Base-by-base conservation (phyloP, 2,329 filamentous ascomycete genomes). In the Xylaria sp. region DNA sequence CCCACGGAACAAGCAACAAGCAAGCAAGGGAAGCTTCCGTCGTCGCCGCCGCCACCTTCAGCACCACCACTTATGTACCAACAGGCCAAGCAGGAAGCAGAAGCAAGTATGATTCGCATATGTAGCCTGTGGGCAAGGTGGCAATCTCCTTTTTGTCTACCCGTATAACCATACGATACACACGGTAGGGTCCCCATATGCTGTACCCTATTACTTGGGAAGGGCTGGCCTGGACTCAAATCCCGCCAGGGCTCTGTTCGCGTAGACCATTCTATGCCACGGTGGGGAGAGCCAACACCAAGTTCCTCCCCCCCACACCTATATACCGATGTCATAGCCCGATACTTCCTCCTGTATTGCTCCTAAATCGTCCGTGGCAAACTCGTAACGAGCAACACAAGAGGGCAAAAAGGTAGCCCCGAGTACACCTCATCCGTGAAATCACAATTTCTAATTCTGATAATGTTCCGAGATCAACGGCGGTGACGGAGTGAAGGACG, bases 31-130 rank as follows among this genome's bases (percentile, higher is more conserved):
- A 22, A 54, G 46, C 48, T 53, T 53, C 56, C 59, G 53, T 49
- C 54, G 50, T 51, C 55, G 60, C 62, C 57, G 54, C 60, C 61
- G 57, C 59, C 54, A 56, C 57, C n/a, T n/a, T n/a, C n/a, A n/a
- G n/a, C n/a, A n/a, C n/a, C n/a, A n/a, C n/a, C n/a, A n/a, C n/a
- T n/a, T n/a, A n/a, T n/a, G n/a, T n/a, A 62, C 59, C 59, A 62
- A 55, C 52, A 54, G 52, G 43, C 56, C 60, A 61, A 64, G 59
- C 61, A 61, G 56, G 52, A 63, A 66, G 63, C 63, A 67, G 67
- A 73, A 69, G 71, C 72, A 75, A 69, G 70, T 74, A 74, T 75
- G 73, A 69, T 74, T 66, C 69, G 73, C 71, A 74, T 74, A 71
- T 71, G 65, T 69, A 67, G 57, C 61, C 57, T 50, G 54, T 52